Evolutionary conservation across 139 green algal genomes (phyloP).

Genomic region (Gonium pectorale): DNA sequence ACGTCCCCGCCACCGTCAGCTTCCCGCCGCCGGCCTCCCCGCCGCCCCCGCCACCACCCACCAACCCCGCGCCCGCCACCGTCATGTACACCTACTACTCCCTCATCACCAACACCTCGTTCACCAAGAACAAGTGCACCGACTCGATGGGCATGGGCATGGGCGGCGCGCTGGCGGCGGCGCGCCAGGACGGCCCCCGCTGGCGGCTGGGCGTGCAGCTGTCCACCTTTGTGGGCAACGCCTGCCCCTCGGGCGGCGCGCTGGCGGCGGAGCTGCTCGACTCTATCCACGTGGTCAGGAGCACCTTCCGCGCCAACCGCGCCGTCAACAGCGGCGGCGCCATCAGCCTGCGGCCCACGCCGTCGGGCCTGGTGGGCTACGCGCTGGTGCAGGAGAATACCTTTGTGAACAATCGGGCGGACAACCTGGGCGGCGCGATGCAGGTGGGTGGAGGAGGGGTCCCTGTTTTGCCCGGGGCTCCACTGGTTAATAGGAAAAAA

Average conservation of each 20-base stretch:
- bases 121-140: neutral
- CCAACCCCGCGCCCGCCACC: no score
- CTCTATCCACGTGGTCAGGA: neutral
- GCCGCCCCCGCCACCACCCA: no score
- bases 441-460: neutral
- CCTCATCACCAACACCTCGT: neutral
- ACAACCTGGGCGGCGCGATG: neutral
- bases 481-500: no score
- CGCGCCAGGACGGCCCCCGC: no score
- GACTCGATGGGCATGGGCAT: no score
- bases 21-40: no score
- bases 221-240: constrained; percentile 9
- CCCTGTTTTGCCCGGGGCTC: no score
- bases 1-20: no score
- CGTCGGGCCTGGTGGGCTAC: neutral
- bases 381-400: neutral
- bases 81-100: no score
- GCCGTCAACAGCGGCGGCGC: neutral
- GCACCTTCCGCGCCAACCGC: neutral
- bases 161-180: neutral
- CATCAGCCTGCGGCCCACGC: neutral
- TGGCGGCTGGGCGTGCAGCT: neutral
- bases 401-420: constrained; percentile 1
- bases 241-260: neutral
- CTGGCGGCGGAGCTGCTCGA: neutral